Evolutionary conservation across 192 early-diverging fungal genomes (phyloP).

Genomic region (Coemansia sp.): DNA sequence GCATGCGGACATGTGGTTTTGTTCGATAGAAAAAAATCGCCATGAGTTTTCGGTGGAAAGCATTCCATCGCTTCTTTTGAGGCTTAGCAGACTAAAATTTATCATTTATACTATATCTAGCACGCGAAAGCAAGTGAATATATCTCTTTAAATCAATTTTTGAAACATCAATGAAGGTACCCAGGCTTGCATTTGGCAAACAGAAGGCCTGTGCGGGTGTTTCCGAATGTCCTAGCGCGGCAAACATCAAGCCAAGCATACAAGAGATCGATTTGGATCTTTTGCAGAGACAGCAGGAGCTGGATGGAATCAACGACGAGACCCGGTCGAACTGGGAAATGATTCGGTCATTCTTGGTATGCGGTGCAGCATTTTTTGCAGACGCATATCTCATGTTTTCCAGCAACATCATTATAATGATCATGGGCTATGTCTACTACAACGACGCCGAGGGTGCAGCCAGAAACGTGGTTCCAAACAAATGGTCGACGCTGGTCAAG

Average conservation of each 20-base stretch:
- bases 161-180: neutral
- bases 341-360: constrained; percentile 63
- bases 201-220: neutral
- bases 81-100: no score
- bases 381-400: constrained; percentile 88
- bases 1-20: neutral
- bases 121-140: neutral
- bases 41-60: no score
- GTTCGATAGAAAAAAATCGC: neutral
- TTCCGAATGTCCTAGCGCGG: neutral
- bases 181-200: neutral
- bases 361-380: constrained; percentile 76
- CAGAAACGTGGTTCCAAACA: constrained; percentile 52
- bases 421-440: constrained; percentile 70
- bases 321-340: constrained; percentile 64
- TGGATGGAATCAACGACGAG: constrained; percentile 48
- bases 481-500: constrained; percentile 76
- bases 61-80: neutral
- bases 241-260: neutral
- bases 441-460: constrained; percentile 13
- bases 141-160: neutral
- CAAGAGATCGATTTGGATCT: constrained; percentile 12
- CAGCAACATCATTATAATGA: constrained; percentile 76
- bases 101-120: no score
- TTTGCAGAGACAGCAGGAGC: constrained; percentile 14